Percentiles rank a stretch among this genome's conserved stretches.
phyloP scores from a whole-genome alignment of 2,329 filamentous ascomycete genomes.

The Bipolaris zeicola region DNA sequence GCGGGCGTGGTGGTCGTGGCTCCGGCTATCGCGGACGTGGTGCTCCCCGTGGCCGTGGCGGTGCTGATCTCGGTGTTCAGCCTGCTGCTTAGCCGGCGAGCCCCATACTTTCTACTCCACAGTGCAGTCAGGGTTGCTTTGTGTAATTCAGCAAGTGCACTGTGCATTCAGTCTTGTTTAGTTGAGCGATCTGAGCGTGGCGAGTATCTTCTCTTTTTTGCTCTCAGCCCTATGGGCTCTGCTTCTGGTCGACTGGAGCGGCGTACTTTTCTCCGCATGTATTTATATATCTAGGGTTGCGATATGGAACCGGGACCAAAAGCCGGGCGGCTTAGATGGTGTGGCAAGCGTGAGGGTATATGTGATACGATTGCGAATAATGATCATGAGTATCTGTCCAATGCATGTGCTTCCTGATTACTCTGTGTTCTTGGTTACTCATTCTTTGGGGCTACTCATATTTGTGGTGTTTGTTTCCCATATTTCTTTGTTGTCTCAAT shows the following conservation, averaged over 20 bases:
- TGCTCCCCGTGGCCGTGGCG: constrained; percentile 39
- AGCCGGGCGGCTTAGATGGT: neutral
- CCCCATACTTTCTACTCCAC: neutral
- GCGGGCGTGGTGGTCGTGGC: constrained; percentile 60
- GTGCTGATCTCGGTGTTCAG: constrained; percentile 32
- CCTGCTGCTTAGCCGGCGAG: constrained; percentile 26
- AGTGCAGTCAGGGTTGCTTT: neutral
- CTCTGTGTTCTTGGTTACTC: neutral
- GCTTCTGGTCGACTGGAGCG: constrained; percentile 13
- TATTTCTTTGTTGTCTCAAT: too few relatives aligned
- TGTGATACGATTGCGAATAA: constrained; percentile 11
- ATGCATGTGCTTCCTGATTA: neutral
- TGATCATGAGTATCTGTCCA: constrained; percentile 5
- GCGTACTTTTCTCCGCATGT: constrained; percentile 9
- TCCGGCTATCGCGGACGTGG: constrained; percentile 54
- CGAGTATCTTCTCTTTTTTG: constrained; percentile 11
- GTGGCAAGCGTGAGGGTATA: constrained; percentile 3
- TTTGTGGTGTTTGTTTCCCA: too few relatives aligned
- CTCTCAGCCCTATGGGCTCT: constrained; percentile 19
- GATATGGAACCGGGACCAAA: constrained; percentile 1
- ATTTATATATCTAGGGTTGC: constrained; percentile 14
- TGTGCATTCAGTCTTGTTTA: constrained; percentile 7
- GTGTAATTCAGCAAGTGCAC: neutral
- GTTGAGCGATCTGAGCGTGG: constrained; percentile 7
- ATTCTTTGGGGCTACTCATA: neutral